These are phyloP conservation scores for Hagleromyces aurorensis DNA, from an alignment of 805 yeast species.

Conservation along the genomic window DNA sequence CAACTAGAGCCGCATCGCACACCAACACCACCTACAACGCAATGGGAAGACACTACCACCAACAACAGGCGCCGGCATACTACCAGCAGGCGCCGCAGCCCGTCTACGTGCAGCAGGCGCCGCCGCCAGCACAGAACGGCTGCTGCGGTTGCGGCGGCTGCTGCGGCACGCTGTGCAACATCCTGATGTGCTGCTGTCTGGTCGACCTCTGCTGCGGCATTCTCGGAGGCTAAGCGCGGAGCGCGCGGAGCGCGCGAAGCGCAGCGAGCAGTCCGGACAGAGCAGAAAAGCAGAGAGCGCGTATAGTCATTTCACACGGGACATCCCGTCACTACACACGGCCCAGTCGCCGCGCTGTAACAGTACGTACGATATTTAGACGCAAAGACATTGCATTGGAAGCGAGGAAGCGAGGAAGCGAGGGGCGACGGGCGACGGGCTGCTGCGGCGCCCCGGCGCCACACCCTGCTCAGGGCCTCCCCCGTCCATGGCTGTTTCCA, in stretches of 20 bases:
- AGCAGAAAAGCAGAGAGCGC: not conserved
- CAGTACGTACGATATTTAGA: too few species aligned
- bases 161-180: conserved; percentile 12
- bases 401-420: too few species aligned
- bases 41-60: too few species aligned
- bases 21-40: too few species aligned
- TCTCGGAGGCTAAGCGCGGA: not conserved
- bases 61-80: too few species aligned
- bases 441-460: too few species aligned
- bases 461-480: too few species aligned
- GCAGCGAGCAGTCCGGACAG: not conserved
- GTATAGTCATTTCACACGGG: not conserved
- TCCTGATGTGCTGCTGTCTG: conserved; percentile 12
- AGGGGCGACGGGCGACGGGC: too few species aligned
- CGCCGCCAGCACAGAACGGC: conserved; percentile 7
- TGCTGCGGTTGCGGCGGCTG: conserved; percentile 13
- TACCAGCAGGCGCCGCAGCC: conserved; percentile 11
- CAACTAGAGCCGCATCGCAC: too few species aligned
- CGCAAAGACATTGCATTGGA: too few species aligned
- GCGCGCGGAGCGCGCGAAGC: not conserved
- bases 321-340: not conserved
- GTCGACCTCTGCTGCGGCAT: conserved; percentile 11
- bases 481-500: too few species aligned
- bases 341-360: not conserved
- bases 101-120: conserved; percentile 12